phyloP scores from a whole-genome alignment of 179 eudicot species.

The Silene noctiflora region DNA sequence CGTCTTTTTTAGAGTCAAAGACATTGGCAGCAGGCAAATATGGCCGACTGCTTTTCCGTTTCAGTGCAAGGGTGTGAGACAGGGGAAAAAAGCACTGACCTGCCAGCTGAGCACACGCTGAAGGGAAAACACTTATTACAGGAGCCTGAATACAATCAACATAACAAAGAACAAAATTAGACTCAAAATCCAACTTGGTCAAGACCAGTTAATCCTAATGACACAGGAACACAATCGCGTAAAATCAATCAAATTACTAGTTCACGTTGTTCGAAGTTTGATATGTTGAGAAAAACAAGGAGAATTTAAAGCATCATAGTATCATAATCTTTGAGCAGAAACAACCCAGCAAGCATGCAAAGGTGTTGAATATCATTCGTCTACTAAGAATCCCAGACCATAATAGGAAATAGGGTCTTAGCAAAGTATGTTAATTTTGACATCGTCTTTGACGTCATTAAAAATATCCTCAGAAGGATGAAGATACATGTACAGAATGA shows the following conservation, averaged over 20 bases:
- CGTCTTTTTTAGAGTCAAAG: neutral
- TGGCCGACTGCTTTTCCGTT: neutral
- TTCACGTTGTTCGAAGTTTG: neutral
- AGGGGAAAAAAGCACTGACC: constrained; percentile 38
- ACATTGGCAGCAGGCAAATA: neutral
- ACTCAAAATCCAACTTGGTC: neutral
- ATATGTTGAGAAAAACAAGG: neutral
- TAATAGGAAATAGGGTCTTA: too few species aligned
- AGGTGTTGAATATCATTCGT: neutral
- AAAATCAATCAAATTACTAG: neutral
- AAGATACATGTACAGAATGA: too few species aligned
- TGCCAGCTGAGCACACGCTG: constrained; percentile 89
- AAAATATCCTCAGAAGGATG: too few species aligned
- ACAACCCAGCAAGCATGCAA: neutral
- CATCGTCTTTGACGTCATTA: too few species aligned
- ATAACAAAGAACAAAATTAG: neutral
- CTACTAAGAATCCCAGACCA: too few species aligned
- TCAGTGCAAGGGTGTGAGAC: neutral
- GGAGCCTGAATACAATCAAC: constrained; percentile 59
- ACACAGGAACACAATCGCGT: neutral
- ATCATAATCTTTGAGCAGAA: neutral
- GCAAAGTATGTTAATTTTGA: too few species aligned
- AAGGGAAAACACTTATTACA: constrained; percentile 83
- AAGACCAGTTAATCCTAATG: neutral
- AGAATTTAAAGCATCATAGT: neutral